These are phyloP conservation scores for Vigna trinervia DNA, from an alignment of 306 rosid genomes.

Conservation along the genomic window DNA sequence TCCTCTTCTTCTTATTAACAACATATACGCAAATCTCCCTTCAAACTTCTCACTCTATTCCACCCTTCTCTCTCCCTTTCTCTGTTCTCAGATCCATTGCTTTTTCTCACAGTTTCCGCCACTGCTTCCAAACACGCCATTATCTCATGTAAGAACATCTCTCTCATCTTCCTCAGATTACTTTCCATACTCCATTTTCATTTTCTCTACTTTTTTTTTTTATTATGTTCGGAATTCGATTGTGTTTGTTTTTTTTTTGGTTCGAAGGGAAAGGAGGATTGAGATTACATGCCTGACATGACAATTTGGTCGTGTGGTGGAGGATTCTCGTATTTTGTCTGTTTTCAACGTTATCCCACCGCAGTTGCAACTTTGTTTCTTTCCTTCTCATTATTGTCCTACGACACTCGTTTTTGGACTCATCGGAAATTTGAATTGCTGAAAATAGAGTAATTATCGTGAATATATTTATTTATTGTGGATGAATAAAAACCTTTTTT, in stretches of 20 bases:
- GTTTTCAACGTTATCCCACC: neutral
- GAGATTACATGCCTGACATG: neutral
- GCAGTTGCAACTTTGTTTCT: neutral
- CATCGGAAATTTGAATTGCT: neutral
- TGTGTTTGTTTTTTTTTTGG: neutral
- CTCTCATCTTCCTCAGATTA: neutral
- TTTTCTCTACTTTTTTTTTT: neutral
- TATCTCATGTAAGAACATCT: constrained; percentile 34
- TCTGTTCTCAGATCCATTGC: constrained; percentile 45
- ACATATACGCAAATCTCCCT: neutral
- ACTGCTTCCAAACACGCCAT: neutral
- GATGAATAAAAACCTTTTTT: constrained; percentile 13
- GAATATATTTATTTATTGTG: neutral
- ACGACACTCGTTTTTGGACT: neutral
- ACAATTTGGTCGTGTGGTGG: neutral
- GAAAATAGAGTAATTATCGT: neutral
- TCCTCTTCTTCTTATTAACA: neutral
- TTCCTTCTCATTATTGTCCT: neutral
- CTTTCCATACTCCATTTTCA: too few relatives aligned
- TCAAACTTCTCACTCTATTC: neutral
- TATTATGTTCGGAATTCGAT: neutral
- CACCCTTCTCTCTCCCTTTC: neutral
- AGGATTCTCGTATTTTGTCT: constrained; percentile 6
- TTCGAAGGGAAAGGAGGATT: neutral
- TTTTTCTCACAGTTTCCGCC: neutral